Base-by-base conservation (phyloP, 495 filamentous ascomycete genomes). In the Cercophora newfieldiana region DNA sequence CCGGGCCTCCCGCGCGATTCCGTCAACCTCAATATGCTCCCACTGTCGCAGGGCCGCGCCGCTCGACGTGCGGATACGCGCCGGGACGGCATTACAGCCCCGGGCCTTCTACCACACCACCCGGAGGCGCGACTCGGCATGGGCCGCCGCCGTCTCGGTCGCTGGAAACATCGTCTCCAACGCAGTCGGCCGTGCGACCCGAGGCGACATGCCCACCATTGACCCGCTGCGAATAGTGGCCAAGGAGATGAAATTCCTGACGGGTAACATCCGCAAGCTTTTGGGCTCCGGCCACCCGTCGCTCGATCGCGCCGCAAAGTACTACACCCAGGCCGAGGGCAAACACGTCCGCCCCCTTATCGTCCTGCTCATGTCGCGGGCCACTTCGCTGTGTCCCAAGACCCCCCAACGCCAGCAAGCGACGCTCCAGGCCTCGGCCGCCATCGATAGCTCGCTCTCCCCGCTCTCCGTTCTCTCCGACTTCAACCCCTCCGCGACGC, bases 301-400 rank as follows among this genome's bases (percentile, higher is more conserved):
- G 21, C 83, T 99, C 48, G 96, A 99, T 72, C 94, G 90, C 58
- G 93, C 96, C 18, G 92, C 96, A 29, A 99, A 98, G 75, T 98
- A 99, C 82, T 99, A 99, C 74, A 97, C 95, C n/a, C 89, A 91
- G 69, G 90, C 90, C 59, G 93, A 97, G 78, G 95, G 95, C 59
- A 99, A 99, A 78, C 96, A 97, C 76, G 90, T 98, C 68, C 90
- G 95, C 67, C 95, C 95, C 3, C 85, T 97, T 74, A 87, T 99
- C 58, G 91, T 99, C 28, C 85, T 99, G 56, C 87, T 99, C 62
- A 97, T 99, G 95, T 94, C 94, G 47, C 87, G 92, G 71, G 95
- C 95, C 0, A 97, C 93, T 1, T 88, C 91, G 19, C 79, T 90
- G 68, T 87, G 90, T 63, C 90, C 94, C 37, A 94, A 91, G 75